Percentiles rank a stretch among this genome's conserved stretches.
Evolutionary conservation across 129 eudicot genomes (phyloP).

Genomic region (Tanacetum coccineum): DNA sequence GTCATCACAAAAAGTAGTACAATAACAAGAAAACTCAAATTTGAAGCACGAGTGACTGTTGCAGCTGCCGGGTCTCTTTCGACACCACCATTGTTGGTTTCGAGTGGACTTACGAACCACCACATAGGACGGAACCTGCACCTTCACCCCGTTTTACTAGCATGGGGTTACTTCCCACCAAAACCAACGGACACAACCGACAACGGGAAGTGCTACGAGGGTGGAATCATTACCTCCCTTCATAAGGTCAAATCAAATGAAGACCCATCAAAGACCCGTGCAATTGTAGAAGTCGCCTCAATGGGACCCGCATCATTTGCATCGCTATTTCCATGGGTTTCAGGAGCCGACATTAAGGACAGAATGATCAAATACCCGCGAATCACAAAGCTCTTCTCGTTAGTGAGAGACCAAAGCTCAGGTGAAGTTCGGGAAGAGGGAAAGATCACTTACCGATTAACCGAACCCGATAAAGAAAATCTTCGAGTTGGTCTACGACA

Average conservation of each 20-base stretch:
- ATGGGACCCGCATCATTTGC: slow-evolving; percentile 66
- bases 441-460: slow-evolving; percentile 44
- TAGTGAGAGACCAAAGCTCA: slow-evolving; percentile 62
- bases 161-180: slow-evolving; percentile 79
- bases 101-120: slow-evolving; percentile 72
- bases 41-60: slow-evolving; percentile 52
- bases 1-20: slow-evolving; percentile 36
- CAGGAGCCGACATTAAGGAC: slow-evolving; percentile 60
- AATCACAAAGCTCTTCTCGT: slow-evolving; percentile 53
- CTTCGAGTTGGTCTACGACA: slow-evolving; percentile 56
- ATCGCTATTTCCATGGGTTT: slow-evolving; percentile 62
- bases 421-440: slow-evolving; percentile 62
- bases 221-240: slow-evolving; percentile 76
- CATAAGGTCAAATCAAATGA: slow-evolving; percentile 54
- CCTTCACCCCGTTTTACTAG: slow-evolving; percentile 64
- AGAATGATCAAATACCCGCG: slow-evolving; percentile 57
- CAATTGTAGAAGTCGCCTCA: slow-evolving; percentile 61
- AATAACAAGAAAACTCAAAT: slow-evolving; percentile 49
- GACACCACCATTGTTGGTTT: slow-evolving; percentile 72
- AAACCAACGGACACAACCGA: slow-evolving; percentile 7
- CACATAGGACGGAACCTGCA: slow-evolving; percentile 81
- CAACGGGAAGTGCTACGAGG: slow-evolving; percentile 53
- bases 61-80: slow-evolving; percentile 73
- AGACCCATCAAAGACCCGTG: slow-evolving; percentile 39
- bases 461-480: slow-evolving; percentile 55